Evolutionary conservation across 768 basidiomycete species (phyloP).

Genomic region (Bullera alba): DNA sequence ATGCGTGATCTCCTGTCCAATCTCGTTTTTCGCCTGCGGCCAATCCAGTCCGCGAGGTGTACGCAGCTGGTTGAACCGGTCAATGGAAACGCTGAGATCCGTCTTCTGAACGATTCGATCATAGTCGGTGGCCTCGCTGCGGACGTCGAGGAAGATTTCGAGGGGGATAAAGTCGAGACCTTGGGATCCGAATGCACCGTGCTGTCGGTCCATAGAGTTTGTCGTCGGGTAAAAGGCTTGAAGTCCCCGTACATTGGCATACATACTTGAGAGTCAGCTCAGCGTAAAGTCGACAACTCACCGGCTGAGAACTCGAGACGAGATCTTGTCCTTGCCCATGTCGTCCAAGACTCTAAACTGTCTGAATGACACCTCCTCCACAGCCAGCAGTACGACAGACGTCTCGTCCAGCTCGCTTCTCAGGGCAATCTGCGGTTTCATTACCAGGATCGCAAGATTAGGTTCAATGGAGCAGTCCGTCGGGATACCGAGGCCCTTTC

Average conservation of each 20-base stretch:
- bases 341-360: slow-evolving; percentile 75
- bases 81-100: slow-evolving; percentile 61
- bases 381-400: slow-evolving; percentile 65
- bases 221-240: slow-evolving; percentile 72
- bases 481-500: slow-evolving; percentile 31
- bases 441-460: slow-evolving; percentile 70
- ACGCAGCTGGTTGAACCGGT: slow-evolving; percentile 67
- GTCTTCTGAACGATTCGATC: slow-evolving; percentile 87
- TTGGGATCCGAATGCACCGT: slow-evolving; percentile 7
- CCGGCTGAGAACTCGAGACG: slow-evolving; percentile 66
- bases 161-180: slow-evolving; percentile 60
- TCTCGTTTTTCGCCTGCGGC: slow-evolving; percentile 42
- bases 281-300: slow-evolving; percentile 52
- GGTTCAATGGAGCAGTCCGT: slow-evolving; percentile 39
- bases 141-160: slow-evolving; percentile 78
- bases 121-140: slow-evolving; percentile 72
- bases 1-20: slow-evolving; percentile 49
- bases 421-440: slow-evolving; percentile 84
- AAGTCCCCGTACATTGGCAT: slow-evolving; percentile 68
- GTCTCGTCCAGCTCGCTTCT: slow-evolving; percentile 56
- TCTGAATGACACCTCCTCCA: slow-evolving; percentile 71
- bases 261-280: slow-evolving; percentile 55
- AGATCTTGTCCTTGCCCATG: slow-evolving; percentile 73
- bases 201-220: slow-evolving; percentile 11
- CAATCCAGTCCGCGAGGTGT: slow-evolving; percentile 50